Evolutionary conservation across 1,139 yeast genomes (phyloP), one percentile per base, ranked within the genome.

Genomic region (Sugiyamaella paludigena): DNA sequence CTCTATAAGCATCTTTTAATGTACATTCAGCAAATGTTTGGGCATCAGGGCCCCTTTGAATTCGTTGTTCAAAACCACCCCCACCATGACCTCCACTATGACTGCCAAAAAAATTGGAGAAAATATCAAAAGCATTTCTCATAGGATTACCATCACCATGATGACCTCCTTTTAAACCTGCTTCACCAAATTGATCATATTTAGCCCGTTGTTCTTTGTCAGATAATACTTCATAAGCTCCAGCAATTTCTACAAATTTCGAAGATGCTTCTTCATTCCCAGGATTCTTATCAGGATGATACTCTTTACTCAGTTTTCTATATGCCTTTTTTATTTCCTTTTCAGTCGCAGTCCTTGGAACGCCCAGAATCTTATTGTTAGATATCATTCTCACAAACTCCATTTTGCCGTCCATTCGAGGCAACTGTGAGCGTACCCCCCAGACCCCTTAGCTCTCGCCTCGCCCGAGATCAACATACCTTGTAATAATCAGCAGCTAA

Each of bases 271-370:
- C 84, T 19, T 87, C 92, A 57, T 84, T 80, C 7, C 82, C 84
- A 4, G 80, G 84, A 63, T 92, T 92, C 72, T 94, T 92, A 67
- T 92, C 98, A 1, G 98, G 98, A 64, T 92, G 98, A 67, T 80
- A 89, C 63, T 87, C 87, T 66, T 89, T 85, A 58, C 94, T 84
- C 56, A 92, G 73, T 53, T 80, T 80, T 58, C 96, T 72, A 67
- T 91, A 92, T 0, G 98, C 96, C 53, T 82, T 80, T 65, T 87
- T 88, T 71, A 92, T 87, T 51, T 91, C 91, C 58, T 79, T 83
- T 26, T 87, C 96, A 47, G 76, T 76, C 0, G 96, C 95, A 57
- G 76, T 74, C 58, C 75, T 80, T 12, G 74, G 63, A 7, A 91
- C 75, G 0, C 95, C 97, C n/a, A 91, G 73, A 4, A 83, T 70